These are phyloP conservation scores for Ceratocystis lukuohia DNA, from an alignment of 2,329 filamentous ascomycete species.

Conservation along the genomic window DNA sequence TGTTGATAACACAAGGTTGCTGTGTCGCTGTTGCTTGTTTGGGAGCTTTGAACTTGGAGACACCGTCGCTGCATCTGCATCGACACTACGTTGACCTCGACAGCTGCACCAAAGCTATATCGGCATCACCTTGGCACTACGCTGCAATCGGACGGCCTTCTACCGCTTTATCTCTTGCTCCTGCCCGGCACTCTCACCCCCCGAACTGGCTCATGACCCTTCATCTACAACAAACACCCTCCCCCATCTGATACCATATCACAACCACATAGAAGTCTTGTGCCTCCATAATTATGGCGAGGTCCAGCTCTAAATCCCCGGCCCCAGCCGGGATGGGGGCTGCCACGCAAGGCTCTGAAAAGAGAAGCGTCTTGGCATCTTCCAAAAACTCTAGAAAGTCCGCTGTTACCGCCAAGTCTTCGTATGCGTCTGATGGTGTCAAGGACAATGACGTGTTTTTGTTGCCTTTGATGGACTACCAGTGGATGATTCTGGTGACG, in stretches of 20 bases:
- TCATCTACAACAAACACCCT: not conserved
- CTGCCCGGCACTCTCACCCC: not conserved
- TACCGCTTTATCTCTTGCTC: not conserved
- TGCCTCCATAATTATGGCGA: conserved; percentile 6
- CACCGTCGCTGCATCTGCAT: not conserved
- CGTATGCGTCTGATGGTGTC: conserved; percentile 67
- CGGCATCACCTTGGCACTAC: no score
- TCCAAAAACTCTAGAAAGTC: conserved; percentile 10
- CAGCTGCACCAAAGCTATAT: no score
- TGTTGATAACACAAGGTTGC: not conserved
- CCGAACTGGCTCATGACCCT: not conserved
- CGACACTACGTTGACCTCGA: not conserved
- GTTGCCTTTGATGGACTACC: conserved; percentile 72
- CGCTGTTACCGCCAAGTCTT: conserved; percentile 24
- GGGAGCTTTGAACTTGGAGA: conserved; percentile 6
- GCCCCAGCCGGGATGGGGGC: not conserved
- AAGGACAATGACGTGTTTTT: conserved; percentile 85
- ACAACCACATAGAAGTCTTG: not conserved
- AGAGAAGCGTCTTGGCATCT: not conserved
- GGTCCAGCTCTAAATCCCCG: conserved; percentile 11
- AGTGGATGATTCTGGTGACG: conserved; percentile 59
- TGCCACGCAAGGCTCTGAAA: not conserved
- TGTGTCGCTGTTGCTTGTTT: not conserved
- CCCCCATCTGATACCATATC: not conserved
- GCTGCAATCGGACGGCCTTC: no score